Base-by-base conservation (phyloP, 2,329 filamentous ascomycete species). In the Grosmannia serpens region DNA sequence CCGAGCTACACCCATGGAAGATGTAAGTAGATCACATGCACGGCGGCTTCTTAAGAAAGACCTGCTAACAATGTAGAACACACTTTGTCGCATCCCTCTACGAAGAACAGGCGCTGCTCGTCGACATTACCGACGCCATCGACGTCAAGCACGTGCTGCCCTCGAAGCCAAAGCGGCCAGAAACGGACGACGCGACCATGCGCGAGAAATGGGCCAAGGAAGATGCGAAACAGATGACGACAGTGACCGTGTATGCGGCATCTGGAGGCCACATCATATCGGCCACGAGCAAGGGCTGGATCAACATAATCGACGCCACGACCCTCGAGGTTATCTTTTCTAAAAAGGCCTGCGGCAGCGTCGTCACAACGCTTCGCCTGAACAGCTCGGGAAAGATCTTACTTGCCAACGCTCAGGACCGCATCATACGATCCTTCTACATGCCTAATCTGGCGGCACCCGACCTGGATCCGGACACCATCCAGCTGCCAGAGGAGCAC, bases 181-280 rank as follows among this genome's bases (percentile, higher is more conserved):
- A 85, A 58, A 75, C 82, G 58, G 87, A 90, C 63, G 89, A 94
- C 64, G 81, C 86, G 53, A 78, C 84, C 9, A 72, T 79, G 27
- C 86, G 83, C 60, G 90, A 95, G 67, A 96, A 96, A 70, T 88
- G 92, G 69, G 85, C 86, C 1, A 91, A 90, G 53, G 89, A 95
- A 68, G 92, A 97, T 68, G 89, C 90, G 15, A 96, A 95, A 69
- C 90, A 96, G 70, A 90, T 91, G 69, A 97, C 94, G 0, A 97
- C 92, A 5, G 91, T 91, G 27, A 89, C 91, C 1, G 85, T 96
- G 38, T 99, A 95, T 76, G 92, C 90, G 0, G 82, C 85, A 1
- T 82, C 85, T 0, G 94, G 94, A 55, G 86, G 91, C 52, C 89
- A 97, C 71, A 90, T 99, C 61, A 81, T 99, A 38, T 85, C 91